Conservation (phyloP, 2,329 filamentous ascomycete species). For the Didymella pomorum region DNA sequence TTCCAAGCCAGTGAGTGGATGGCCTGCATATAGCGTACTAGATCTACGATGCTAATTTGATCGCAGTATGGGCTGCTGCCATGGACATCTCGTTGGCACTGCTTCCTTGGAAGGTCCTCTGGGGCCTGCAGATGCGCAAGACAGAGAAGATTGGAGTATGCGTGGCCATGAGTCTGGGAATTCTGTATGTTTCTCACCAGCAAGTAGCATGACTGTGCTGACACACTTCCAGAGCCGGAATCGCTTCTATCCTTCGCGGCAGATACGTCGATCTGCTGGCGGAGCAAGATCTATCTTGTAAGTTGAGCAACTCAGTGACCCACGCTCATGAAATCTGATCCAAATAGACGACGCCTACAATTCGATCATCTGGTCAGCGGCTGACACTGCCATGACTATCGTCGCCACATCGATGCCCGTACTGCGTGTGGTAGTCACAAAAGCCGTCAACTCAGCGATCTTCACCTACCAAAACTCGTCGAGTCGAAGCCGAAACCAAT, state of each 20-base stretch:
- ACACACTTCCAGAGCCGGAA: conserved; percentile 17
- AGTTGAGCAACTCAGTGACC: not conserved
- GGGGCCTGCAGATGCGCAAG: conserved; percentile 21
- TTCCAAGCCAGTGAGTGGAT: conserved; percentile 23
- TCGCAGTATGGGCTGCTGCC: conserved; percentile 20
- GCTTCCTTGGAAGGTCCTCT: conserved; percentile 24
- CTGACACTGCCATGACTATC: conserved; percentile 2
- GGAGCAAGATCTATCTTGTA: conserved; percentile 22
- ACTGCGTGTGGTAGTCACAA: not conserved
- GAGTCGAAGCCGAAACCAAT: not conserved
- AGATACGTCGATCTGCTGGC: conserved; percentile 21
- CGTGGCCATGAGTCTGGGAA: conserved; percentile 24
- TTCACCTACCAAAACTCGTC: not conserved
- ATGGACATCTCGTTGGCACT: conserved; percentile 24
- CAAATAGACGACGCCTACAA: conserved; percentile 5
- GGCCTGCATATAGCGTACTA: not conserved
- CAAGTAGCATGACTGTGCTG: not conserved
- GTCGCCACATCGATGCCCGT: conserved; percentile 8
- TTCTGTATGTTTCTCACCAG: conserved; percentile 16
- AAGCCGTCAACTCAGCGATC: conserved; percentile 1
- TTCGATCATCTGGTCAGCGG: conserved; percentile 4
- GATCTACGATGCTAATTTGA: conserved; percentile 7
- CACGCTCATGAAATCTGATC: not conserved
- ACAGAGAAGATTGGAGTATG: conserved; percentile 24
- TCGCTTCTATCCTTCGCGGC: conserved; percentile 16